These are phyloP conservation scores for Fusarium sp. DNA, from an alignment of 2,329 filamentous ascomycete species.

Conservation along the genomic window DNA sequence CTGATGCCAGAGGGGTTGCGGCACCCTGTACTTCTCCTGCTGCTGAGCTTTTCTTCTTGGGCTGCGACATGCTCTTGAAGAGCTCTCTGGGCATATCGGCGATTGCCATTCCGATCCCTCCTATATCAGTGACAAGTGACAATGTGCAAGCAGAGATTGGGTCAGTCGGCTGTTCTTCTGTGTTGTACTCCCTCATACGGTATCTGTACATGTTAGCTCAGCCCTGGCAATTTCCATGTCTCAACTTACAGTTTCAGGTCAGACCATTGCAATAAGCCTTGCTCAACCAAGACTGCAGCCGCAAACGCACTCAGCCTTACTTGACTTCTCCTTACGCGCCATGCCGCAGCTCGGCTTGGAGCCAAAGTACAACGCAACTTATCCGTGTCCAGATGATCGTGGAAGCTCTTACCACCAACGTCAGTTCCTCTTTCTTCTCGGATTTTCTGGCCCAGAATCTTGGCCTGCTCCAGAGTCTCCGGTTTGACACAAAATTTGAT, in stretches of 20 bases:
- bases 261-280: constrained; percentile 70
- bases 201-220: constrained; percentile 51
- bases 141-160: constrained; percentile 80
- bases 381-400: constrained; percentile 72
- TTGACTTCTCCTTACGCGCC: constrained; percentile 74
- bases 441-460: constrained; percentile 69
- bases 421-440: constrained; percentile 71
- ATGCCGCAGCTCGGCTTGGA: constrained; percentile 74
- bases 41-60: constrained; percentile 19
- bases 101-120: constrained; percentile 81
- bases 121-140: constrained; percentile 83
- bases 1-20: constrained; percentile 1
- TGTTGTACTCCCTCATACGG: constrained; percentile 71
- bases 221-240: neutral
- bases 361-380: constrained; percentile 74
- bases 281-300: constrained; percentile 71
- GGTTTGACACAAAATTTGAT: constrained; percentile 68
- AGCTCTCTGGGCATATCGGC: constrained; percentile 73
- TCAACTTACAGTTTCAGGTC: constrained; percentile 74
- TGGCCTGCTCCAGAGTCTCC: constrained; percentile 64
- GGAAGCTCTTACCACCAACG: constrained; percentile 72
- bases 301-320: constrained; percentile 76
- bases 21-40: neutral
- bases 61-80: constrained; percentile 52
- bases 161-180: constrained; percentile 79